These are phyloP conservation scores for Schwanniomyces vanrijiae DNA, from an alignment of 805 yeast species.

Conservation along the genomic window DNA sequence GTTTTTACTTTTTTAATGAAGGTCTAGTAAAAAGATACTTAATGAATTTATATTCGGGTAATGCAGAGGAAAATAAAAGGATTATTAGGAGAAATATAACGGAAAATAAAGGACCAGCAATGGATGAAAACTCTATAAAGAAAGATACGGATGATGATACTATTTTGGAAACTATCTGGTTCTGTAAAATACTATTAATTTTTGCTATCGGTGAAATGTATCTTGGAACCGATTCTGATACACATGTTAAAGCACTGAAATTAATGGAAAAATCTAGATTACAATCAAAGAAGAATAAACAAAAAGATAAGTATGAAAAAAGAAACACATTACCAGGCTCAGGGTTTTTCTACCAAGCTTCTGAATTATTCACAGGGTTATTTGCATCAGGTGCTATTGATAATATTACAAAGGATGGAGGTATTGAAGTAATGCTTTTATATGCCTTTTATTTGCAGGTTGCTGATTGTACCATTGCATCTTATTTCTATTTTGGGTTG, in stretches of 20 bases:
- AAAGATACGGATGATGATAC: conserved; percentile 52
- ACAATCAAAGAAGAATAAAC: conserved; percentile 12
- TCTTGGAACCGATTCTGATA: conserved; percentile 68
- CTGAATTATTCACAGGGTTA: conserved; percentile 73
- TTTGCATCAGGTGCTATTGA: conserved; percentile 81
- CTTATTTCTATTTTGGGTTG: conserved; percentile 76
- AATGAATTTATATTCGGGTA: conserved; percentile 60
- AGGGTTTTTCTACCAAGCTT: conserved; percentile 74
- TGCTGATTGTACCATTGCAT: conserved; percentile 80
- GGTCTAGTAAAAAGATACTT: conserved; percentile 71
- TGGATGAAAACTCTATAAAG: conserved; percentile 41
- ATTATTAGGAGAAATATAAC: conserved; percentile 36
- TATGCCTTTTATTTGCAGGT: conserved; percentile 82
- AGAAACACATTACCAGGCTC: conserved; percentile 68
- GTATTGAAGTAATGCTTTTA: conserved; percentile 69
- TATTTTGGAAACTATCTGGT: conserved; percentile 75
- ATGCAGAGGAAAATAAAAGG: conserved; percentile 34
- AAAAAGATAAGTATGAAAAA: conserved; percentile 16
- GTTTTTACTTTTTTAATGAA: conserved; percentile 82
- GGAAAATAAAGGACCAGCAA: conserved; percentile 22
- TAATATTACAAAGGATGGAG: conserved; percentile 75
- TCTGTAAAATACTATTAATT: conserved; percentile 69
- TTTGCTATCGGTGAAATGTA: conserved; percentile 85
- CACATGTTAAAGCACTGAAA: conserved; percentile 48
- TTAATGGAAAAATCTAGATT: conserved; percentile 7